A percentile compares a stretch with the other conserved stretches of the same genome.
Conservation (phyloP, 176 grass and related monocot species). For the Paspalum vaginatum region DNA sequence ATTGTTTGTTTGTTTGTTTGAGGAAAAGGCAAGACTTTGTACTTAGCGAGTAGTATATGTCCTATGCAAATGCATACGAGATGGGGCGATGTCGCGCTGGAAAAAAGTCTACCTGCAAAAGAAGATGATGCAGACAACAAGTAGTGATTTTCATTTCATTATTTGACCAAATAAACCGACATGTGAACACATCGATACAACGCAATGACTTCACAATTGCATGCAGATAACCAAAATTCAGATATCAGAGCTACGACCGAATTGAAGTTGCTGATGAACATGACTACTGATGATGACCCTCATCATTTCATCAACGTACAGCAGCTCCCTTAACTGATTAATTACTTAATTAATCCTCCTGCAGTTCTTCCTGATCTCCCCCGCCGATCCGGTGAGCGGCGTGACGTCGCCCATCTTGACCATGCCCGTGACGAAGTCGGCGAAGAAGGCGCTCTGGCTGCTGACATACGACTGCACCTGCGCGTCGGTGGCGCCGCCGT, state of each 20-base stretch:
- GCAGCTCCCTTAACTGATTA: background rate
- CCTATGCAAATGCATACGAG: too few species aligned
- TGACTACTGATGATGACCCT: too few species aligned
- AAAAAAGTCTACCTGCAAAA: background rate
- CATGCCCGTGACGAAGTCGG: conserved; percentile 55
- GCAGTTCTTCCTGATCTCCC: conserved; percentile 75
- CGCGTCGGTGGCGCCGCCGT: conserved; percentile 30
- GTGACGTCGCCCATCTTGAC: conserved; percentile 63
- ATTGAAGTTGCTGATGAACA: too few species aligned
- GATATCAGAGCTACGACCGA: too few species aligned
- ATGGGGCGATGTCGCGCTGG: too few species aligned
- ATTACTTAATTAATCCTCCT: conserved; percentile 48
- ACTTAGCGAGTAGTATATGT: too few species aligned
- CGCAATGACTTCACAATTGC: background rate
- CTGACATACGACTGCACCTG: conserved; percentile 37
- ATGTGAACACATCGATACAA: background rate
- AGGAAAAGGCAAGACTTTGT: too few species aligned
- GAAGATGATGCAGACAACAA: background rate
- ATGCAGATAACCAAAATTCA: too few species aligned
- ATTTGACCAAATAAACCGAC: background rate
- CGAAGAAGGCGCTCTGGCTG: conserved; percentile 38
- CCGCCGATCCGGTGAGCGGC: conserved; percentile 51
- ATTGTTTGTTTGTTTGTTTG: too few species aligned
- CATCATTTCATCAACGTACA: too few species aligned
- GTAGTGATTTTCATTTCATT: background rate